Conservation (phyloP, 2,329 filamentous ascomycete genomes). For the Aspergillus fischeri region DNA sequence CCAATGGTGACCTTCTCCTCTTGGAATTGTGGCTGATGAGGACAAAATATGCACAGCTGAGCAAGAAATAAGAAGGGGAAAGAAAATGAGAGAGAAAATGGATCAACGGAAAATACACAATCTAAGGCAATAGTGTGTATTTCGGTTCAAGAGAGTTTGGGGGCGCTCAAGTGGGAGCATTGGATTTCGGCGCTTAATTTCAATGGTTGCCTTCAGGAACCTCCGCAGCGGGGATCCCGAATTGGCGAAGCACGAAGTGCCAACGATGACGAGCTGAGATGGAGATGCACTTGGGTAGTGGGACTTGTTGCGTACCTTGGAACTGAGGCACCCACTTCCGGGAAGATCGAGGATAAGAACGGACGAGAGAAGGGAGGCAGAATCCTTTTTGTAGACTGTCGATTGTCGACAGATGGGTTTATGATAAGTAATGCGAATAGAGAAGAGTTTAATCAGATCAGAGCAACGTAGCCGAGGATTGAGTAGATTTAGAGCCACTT, state of each 20-base stretch:
- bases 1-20: not conserved
- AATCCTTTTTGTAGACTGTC: not conserved
- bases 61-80: not conserved
- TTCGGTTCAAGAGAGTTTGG: not conserved
- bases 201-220: conserved; percentile 7
- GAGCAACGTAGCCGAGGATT: not conserved
- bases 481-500: conserved; percentile 21
- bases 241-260: not conserved
- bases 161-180: not conserved
- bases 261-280: not conserved
- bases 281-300: not conserved
- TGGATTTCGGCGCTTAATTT: conserved; percentile 4
- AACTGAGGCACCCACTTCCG: not conserved
- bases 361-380: not conserved
- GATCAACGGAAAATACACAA: not conserved
- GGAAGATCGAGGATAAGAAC: not conserved
- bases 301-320: not conserved
- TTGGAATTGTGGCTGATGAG: not conserved
- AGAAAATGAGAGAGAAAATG: conserved; percentile 1
- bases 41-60: not conserved
- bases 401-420: not conserved
- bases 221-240: conserved; percentile 6
- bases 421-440: not conserved
- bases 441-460: not conserved
- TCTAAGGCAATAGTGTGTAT: not conserved